Base-by-base conservation (phyloP, 371 early-diverging fungal genomes). In the Actinomortierella wolfii region DNA sequence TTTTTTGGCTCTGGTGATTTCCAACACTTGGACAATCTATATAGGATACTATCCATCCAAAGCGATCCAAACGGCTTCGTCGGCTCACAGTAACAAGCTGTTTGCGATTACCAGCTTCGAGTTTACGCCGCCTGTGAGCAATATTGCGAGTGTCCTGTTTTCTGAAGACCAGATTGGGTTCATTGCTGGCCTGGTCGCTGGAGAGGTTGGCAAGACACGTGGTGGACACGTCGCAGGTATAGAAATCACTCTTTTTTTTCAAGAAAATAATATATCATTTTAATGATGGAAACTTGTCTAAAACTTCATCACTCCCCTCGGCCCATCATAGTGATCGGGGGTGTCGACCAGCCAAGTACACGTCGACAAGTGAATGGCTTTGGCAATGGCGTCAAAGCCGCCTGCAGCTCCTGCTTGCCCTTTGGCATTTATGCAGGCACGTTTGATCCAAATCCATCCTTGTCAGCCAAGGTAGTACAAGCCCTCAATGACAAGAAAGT, bases 301-400 rank as follows among this genome's bases (percentile, higher is more conserved):
- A n/a, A n/a, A n/a, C n/a, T n/a, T n/a, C n/a, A n/a, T n/a, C 26
- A 5, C 26, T n/a, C 51, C 5, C 25, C 14, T n/a, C 21, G 8
- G 7, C 17, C 21, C 51, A 11, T 51, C 0, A 1, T 56, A 74
- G 74, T 74, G 23, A 63, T 75, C 15, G 68, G 67, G 40, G 75
- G 75, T 8, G 75, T 75, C 25, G 64, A 75, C 18, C 75, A 75
- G 25, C 75, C 68, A 13, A 67, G 68, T 39, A 57, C 64, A 0
- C 64, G 68, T 14, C 64, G 75, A 0, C 67, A 75, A 23, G 68
- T 75, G 17, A 75, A 75, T 29, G 75, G 75, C 18, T 75, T 75
- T 23, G 75, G 68, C 21, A 68, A 54, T 28, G 75, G 75, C 14
- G 75, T 75, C 57, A 62, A 67, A 47, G 23, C 59, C 20, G 20